Evolutionary conservation across 805 yeast genomes (phyloP).

Genomic region (Pichia rugopelliculosa): DNA sequence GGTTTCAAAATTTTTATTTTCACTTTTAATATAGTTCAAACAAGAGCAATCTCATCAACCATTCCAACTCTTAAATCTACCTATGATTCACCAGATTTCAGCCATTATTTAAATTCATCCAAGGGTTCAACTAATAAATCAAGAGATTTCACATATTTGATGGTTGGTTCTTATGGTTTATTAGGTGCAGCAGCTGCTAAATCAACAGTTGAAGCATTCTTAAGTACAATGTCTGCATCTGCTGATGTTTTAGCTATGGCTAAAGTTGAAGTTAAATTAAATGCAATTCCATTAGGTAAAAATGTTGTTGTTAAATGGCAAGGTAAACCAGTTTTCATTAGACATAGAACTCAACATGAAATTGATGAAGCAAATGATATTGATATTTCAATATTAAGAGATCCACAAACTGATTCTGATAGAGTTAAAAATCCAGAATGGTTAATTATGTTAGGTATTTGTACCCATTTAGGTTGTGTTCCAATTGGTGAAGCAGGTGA

Average conservation of each 20-base stretch:
- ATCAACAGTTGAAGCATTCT: constrained; percentile 89
- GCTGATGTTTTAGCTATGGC: constrained; percentile 99
- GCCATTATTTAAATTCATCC: constrained; percentile 66
- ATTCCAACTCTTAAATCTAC: constrained; percentile 54
- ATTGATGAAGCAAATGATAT: constrained; percentile 89
- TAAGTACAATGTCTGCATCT: constrained; percentile 92
- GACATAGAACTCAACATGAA: constrained; percentile 94
- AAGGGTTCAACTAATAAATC: constrained; percentile 60
- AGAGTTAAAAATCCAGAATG: constrained; percentile 97
- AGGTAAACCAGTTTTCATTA: constrained; percentile 98
- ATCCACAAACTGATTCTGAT: constrained; percentile 87
- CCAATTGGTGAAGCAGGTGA: constrained; percentile 99
- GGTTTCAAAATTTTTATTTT: neutral
- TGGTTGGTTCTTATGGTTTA: constrained; percentile 94
- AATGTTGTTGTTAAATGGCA: constrained; percentile 99
- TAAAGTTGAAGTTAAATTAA: constrained; percentile 93
- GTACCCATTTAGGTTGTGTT: constrained; percentile 99
- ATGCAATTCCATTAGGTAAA: constrained; percentile 93
- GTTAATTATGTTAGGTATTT: constrained; percentile 98
- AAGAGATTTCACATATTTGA: constrained; percentile 89
- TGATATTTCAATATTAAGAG: constrained; percentile 74
- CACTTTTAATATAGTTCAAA: constrained; percentile 16
- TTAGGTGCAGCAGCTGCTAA: constrained; percentile 91
- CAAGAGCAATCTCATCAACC: constrained; percentile 46
- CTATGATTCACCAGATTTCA: constrained; percentile 88